Base-by-base conservation (phyloP, 192 early-diverging fungal species). In the Podila minutissima region DNA sequence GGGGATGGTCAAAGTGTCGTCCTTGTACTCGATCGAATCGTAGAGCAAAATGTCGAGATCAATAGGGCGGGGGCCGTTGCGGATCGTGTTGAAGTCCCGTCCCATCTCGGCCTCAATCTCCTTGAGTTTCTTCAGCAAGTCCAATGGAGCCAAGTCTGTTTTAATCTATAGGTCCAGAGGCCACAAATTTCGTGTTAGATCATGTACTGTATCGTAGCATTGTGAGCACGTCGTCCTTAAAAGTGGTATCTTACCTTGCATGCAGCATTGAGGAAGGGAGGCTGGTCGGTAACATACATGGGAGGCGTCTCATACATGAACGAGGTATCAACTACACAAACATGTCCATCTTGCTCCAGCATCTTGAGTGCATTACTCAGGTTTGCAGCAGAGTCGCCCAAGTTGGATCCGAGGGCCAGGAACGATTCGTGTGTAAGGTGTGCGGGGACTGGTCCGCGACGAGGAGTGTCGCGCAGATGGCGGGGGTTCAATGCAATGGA, bases 41-140 rank as follows among this genome's bases (percentile, higher is more conserved):
- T 94, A 99, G 72, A 95, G 93, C n/a, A 99, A 77, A 67, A 99
- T 99, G 71, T 99, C 98, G 12, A 99, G 88, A 77, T 99, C 98
- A 55, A 99, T 95, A 8, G 93, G 90, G 11, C 98, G 90, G 53
- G 97, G 98, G 5, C 96, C 97, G 81, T 96, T 94, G 50, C 91
- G 87, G 59, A 88, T 84, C 15, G 85, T 84, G 1, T 66, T 67
- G 50, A 89, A 86, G 49, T 72, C 79, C 26, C 98, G 87, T 17
- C 97, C 97, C 84, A 98, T 86, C 29, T 89, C 88, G 19, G 76
- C 82, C 82, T 99, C 98, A 38, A 97, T 94, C 8, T 89, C 82
- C 81, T 99, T 97, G 51, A 99, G 85, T 53, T 87, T 86, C 20
- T 73, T 87, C 17, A 99, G 86, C 35, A 99, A 74, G 17, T 77